phyloP scores from a whole-genome alignment of 495 filamentous ascomycete genomes.

The Letharia lupina region DNA sequence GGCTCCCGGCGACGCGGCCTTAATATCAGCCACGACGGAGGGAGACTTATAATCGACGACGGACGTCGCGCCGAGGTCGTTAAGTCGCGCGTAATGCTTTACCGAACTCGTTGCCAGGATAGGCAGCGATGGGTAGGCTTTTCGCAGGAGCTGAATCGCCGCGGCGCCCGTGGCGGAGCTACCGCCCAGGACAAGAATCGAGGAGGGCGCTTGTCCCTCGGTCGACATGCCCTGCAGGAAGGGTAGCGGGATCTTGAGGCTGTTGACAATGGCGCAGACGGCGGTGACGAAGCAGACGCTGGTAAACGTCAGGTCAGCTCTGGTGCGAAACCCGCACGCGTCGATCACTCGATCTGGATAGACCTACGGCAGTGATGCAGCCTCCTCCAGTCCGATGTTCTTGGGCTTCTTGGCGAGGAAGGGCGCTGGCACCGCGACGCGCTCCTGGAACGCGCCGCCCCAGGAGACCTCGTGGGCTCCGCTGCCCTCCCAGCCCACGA shows the following conservation, averaged over 20 bases:
- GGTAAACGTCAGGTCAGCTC: background rate
- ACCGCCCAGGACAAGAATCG: constrained; percentile 38
- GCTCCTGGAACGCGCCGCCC: constrained; percentile 35
- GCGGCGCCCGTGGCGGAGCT: constrained; percentile 35
- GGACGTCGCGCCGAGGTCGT: constrained; percentile 30
- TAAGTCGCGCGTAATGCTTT: constrained; percentile 27
- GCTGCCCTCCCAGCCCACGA: too few relatives aligned
- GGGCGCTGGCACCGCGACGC: constrained; percentile 29
- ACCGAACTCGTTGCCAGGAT: constrained; percentile 37
- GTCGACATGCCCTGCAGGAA: too few relatives aligned
- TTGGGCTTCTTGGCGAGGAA: constrained; percentile 36
- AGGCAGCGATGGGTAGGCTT: constrained; percentile 27
- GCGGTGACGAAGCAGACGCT: constrained; percentile 39
- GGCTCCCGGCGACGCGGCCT: constrained; percentile 26
- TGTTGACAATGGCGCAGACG: constrained; percentile 27
- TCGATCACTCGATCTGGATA: background rate
- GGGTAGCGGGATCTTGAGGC: constrained; percentile 30
- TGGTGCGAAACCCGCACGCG: too few relatives aligned
- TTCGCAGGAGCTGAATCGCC: constrained; percentile 38
- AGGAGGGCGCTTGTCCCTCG: constrained; percentile 22
- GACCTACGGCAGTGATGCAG: constrained; percentile 35
- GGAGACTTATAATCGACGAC: constrained; percentile 20
- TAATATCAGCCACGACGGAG: too few relatives aligned
- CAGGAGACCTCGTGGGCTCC: constrained; percentile 22
- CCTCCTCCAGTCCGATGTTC: constrained; percentile 33